Evolutionary conservation across 148 eudicot genomes (phyloP).

Genomic region (Pouteria glomerata): DNA sequence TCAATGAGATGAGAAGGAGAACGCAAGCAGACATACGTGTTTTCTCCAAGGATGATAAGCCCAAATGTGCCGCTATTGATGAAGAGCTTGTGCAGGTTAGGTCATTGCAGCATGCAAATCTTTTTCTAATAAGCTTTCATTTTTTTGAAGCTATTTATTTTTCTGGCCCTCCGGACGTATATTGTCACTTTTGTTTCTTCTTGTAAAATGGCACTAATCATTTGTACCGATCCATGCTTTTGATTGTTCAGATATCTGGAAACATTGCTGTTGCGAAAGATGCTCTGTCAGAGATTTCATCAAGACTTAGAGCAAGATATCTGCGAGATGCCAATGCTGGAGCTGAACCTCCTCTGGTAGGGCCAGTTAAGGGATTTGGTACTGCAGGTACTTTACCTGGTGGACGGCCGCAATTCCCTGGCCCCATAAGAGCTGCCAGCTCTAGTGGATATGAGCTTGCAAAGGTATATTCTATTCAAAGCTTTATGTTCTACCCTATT

Average conservation of each 20-base stretch:
- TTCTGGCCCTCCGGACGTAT: too few species aligned
- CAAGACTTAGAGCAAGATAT: conserved; percentile 64
- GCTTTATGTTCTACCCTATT: too few species aligned
- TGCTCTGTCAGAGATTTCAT: conserved; percentile 66
- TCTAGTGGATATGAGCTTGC: conserved; percentile 28
- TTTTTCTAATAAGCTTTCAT: not conserved
- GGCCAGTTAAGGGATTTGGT: conserved; percentile 41
- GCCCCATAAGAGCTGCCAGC: conserved; percentile 36
- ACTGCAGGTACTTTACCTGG: conserved; percentile 28
- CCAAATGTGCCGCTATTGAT: conserved; percentile 59
- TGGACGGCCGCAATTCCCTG: conserved; percentile 32
- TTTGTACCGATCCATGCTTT: conserved; percentile 2
- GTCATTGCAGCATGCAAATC: not conserved
- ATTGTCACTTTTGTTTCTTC: too few species aligned
- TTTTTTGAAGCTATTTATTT: too few species aligned
- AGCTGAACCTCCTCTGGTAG: conserved; percentile 33
- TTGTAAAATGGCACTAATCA: too few species aligned
- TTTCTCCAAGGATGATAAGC: conserved; percentile 69
- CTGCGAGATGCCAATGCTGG: conserved; percentile 44
- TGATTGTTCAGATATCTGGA: conserved; percentile 55
- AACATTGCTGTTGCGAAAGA: conserved; percentile 62
- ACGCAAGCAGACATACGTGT: conserved; percentile 76
- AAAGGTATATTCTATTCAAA: conserved; percentile 31
- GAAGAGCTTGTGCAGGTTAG: conserved; percentile 89
- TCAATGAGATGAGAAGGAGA: conserved; percentile 81